Conservation (phyloP, 2,329 filamentous ascomycete genomes). For the Purpureocillium takamizusanense region DNA sequence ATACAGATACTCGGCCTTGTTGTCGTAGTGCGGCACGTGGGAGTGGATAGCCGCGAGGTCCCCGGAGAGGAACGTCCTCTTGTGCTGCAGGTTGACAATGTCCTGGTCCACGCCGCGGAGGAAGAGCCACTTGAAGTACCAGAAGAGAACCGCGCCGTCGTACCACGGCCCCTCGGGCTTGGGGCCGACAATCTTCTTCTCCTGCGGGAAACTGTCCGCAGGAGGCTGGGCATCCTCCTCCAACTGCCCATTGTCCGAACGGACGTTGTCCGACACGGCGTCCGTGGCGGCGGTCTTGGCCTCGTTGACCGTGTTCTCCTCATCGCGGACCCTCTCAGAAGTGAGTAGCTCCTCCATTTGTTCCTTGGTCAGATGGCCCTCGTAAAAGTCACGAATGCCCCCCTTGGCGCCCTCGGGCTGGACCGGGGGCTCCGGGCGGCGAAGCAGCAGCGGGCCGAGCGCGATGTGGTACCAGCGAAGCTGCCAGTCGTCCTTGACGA, state of each 20-base stretch:
- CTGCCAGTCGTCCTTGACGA: conserved; percentile 53
- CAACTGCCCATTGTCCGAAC: conserved; percentile 5
- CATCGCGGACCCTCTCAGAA: conserved; percentile 2
- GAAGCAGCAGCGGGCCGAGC: conserved; percentile 43
- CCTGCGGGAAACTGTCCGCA: background rate
- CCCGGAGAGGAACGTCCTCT: conserved; percentile 35
- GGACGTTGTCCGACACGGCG: conserved; percentile 15
- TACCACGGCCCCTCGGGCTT: conserved; percentile 35
- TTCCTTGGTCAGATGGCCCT: conserved; percentile 42
- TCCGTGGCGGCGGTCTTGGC: conserved; percentile 11
- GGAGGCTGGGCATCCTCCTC: conserved; percentile 1
- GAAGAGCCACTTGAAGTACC: conserved; percentile 32
- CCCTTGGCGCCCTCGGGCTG: conserved; percentile 29
- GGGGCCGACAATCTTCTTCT: conserved; percentile 26
- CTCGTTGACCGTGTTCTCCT: background rate
- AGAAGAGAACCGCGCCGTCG: conserved; percentile 31
- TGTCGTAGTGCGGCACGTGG: conserved; percentile 48
- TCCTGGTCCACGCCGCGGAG: conserved; percentile 39
- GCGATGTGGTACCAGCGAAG: conserved; percentile 45
- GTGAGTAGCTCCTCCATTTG: conserved; percentile 36
- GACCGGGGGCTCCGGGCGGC: conserved; percentile 28
- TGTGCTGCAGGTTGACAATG: conserved; percentile 25
- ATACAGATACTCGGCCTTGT: conserved; percentile 52
- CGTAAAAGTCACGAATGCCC: conserved; percentile 45
- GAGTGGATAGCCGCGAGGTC: conserved; percentile 48